Conservation (phyloP, 139 green algal genomes). For the Chlorella sp. region DNA sequence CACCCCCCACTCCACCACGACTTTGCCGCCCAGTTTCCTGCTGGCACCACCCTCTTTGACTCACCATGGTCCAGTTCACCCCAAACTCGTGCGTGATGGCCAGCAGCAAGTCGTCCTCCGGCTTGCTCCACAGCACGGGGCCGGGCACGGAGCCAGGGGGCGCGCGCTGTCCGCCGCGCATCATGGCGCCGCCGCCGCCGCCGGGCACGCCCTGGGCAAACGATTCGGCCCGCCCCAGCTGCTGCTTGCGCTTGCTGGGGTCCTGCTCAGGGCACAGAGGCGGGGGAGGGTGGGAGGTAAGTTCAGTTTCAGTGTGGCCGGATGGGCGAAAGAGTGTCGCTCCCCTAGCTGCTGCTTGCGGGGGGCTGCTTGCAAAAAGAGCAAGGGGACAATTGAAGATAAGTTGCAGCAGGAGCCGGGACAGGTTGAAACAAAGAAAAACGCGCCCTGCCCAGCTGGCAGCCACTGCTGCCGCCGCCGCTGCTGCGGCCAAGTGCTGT, state of each 20-base stretch:
- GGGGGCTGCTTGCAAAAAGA: no score
- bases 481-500: no score
- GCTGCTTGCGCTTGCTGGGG: slow-evolving; percentile 27
- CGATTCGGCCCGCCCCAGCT: background rate
- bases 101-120: slow-evolving; percentile 67
- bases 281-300: background rate
- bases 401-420: no score
- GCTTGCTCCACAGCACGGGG: slow-evolving; percentile 7
- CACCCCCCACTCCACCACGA: no score
- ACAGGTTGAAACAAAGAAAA: no score
- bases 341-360: no score
- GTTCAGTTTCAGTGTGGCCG: background rate
- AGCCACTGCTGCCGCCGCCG: no score
- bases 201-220: background rate
- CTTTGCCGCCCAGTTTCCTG: background rate
- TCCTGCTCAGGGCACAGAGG: background rate
- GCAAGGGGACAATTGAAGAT: no score
- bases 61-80: slow-evolving; percentile 74
- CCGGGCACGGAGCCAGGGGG: background rate
- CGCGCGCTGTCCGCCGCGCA: background rate
- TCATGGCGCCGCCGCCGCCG: slow-evolving; percentile 12
- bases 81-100: slow-evolving; percentile 80
- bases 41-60: background rate
- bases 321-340: background rate
- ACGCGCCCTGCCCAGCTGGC: no score